Evolutionary conservation across 2,329 filamentous ascomycete species (phyloP).

Genomic region (Nemania sp.): DNA sequence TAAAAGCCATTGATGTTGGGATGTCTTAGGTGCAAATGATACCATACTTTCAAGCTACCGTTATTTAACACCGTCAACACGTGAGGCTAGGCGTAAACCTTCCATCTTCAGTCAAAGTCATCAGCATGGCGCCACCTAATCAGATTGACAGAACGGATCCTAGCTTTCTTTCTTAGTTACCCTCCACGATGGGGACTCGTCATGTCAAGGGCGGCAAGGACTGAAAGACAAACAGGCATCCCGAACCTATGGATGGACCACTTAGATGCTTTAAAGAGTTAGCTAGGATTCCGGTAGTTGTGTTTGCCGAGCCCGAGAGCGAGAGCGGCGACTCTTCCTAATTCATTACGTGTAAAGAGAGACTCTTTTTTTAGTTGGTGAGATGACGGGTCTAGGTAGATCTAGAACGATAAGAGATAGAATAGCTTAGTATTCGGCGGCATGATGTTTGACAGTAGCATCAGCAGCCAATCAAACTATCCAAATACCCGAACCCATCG

Average conservation of each 20-base stretch:
- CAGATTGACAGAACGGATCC: slow-evolving; percentile 15
- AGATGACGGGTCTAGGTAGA: slow-evolving; percentile 11
- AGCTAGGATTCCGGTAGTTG: slow-evolving; percentile 33
- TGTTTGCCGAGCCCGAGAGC: slow-evolving; percentile 35
- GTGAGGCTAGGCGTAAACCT: slow-evolving; percentile 43
- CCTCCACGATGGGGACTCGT: background rate
- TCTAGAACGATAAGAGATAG: slow-evolving; percentile 14
- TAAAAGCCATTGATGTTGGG: slow-evolving; percentile 44
- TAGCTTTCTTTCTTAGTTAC: slow-evolving; percentile 2
- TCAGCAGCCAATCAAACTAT: slow-evolving; percentile 32
- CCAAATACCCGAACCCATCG: slow-evolving; percentile 34
- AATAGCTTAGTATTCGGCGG: slow-evolving; percentile 11
- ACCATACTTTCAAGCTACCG: slow-evolving; percentile 24
- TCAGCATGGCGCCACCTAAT: slow-evolving; percentile 37
- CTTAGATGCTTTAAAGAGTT: slow-evolving; percentile 12
- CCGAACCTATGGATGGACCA: slow-evolving; percentile 27
- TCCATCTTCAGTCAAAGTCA: slow-evolving; percentile 37
- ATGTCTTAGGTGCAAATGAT: slow-evolving; percentile 44
- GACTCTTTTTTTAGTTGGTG: background rate
- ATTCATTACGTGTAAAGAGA: slow-evolving; percentile 1
- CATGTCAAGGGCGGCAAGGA: slow-evolving; percentile 32
- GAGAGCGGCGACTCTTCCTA: slow-evolving; percentile 17
- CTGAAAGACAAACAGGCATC: slow-evolving; percentile 13
- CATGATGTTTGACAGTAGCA: slow-evolving; percentile 34
- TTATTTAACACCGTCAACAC: slow-evolving; percentile 31